Evolutionary conservation across 108 stramenopile species (phyloP), one percentile per base, ranked within the genome.

Genomic region (Skeletonema grethae): DNA sequence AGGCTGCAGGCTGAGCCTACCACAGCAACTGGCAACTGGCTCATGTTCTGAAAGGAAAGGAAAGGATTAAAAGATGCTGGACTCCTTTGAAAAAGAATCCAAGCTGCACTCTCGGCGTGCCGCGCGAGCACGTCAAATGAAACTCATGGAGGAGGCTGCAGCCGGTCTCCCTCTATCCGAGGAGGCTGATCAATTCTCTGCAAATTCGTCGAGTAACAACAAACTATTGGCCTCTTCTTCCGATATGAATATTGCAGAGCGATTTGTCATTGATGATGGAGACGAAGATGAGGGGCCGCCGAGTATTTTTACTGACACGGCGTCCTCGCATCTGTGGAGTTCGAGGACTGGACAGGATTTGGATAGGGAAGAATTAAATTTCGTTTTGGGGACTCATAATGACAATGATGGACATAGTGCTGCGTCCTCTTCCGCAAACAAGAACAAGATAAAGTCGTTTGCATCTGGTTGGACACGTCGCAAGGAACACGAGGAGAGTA

Each of bases 51-150:
- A 28, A 28, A 28, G 25, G n/a, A n/a, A n/a, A 28, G 25, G 25
- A 28, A 28, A 28, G 25, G 25, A 28, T 28, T 28, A 28, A 28
- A 43, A 43, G 15, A 43, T 43, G 41, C 41, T 58, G 20, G 78
- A 79, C 78, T 62, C 78, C 16, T 79, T 79, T 67, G 78, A 79
- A 34, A 79, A 72, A 69, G 79, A 80, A 55, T 71, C 79, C 13
- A 66, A 61, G 43, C 66, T 73, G 50, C 59, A 69, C 34, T 71
- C 67, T 29, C 72, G 79, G 13, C 79, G 79, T 45, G 67, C 48
- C 25, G 79, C 79, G 16, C 66, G 79, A 4, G 60, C 18, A 13
- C 59, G 66, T 39, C 79, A 73, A 63, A 80, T 80, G 79, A 60
- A 62, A 3, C 50, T 80, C 18, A 80, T 80, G 79, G 79, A 80